Evolutionary conservation across 768 basidiomycete genomes (phyloP).

Genomic region (Pisolithus microcarpus): DNA sequence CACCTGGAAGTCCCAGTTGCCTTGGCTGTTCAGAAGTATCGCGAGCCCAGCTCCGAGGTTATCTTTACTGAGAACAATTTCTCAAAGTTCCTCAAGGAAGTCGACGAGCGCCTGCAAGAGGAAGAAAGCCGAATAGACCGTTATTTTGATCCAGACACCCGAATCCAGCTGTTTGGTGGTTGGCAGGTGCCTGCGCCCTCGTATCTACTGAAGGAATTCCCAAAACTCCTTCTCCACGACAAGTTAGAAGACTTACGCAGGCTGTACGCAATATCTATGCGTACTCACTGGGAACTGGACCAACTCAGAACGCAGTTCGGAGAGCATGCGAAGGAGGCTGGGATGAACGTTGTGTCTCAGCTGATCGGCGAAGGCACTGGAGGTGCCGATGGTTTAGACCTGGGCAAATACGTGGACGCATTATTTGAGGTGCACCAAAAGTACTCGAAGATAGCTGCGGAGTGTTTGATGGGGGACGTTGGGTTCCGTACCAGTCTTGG

Average conservation of each 20-base stretch:
- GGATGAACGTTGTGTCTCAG: conserved; percentile 73
- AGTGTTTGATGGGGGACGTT: conserved; percentile 86
- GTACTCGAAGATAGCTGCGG: conserved; percentile 77
- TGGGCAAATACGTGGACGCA: conserved; percentile 91
- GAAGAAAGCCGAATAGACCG: conserved; percentile 94
- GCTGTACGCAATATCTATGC: conserved; percentile 85
- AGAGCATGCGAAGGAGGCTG: conserved; percentile 90
- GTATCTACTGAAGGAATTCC: conserved; percentile 91
- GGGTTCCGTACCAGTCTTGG: conserved; percentile 92
- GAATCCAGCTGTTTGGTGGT: conserved; percentile 69
- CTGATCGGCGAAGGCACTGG: conserved; percentile 50
- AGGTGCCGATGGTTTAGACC: conserved; percentile 63
- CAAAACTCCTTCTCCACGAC: conserved; percentile 81
- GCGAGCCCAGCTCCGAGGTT: conserved; percentile 77
- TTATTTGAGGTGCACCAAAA: conserved; percentile 87
- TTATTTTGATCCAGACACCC: conserved; percentile 84
- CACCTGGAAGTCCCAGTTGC: conserved; percentile 90
- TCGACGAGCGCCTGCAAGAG: conserved; percentile 85
- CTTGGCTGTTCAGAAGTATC: conserved; percentile 81
- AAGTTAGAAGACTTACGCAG: conserved; percentile 91
- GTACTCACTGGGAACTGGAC: conserved; percentile 85
- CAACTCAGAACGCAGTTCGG: conserved; percentile 90
- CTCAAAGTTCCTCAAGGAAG: conserved; percentile 91
- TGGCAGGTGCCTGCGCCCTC: conserved; percentile 85
- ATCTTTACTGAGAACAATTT: conserved; percentile 86